phyloP scores from a whole-genome alignment of 2,329 filamentous ascomycete species.

The Teratosphaeria destructans region DNA sequence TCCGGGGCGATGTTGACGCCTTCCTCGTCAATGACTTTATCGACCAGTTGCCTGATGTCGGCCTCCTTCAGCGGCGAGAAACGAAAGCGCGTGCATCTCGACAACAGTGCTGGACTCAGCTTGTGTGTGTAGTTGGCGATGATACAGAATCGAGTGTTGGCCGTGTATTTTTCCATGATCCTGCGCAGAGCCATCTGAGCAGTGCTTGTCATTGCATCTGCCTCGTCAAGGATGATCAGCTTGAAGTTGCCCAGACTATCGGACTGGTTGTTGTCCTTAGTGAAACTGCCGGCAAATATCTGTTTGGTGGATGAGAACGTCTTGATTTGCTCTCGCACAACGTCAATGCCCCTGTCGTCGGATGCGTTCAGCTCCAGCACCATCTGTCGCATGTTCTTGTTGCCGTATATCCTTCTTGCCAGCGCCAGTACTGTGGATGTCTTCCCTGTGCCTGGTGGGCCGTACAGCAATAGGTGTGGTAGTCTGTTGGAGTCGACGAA shows the following conservation, averaged over 20 bases:
- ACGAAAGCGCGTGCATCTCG: constrained; percentile 85
- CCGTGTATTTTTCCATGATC: constrained; percentile 99
- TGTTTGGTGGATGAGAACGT: constrained; percentile 97
- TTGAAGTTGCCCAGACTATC: constrained; percentile 66
- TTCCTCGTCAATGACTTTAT: constrained; percentile 83
- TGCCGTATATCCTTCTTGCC: constrained; percentile 83
- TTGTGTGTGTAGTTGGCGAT: constrained; percentile 99
- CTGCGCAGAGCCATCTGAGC: constrained; percentile 93
- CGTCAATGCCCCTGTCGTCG: constrained; percentile 94
- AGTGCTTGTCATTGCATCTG: constrained; percentile 98
- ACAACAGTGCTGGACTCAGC: constrained; percentile 82
- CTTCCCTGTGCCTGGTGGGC: constrained; percentile 92
- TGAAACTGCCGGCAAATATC: constrained; percentile 57
- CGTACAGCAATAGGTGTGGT: constrained; percentile 92
- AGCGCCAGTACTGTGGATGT: constrained; percentile 93
- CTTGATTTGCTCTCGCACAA: constrained; percentile 98
- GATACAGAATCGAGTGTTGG: constrained; percentile 94
- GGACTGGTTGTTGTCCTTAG: constrained; percentile 17
- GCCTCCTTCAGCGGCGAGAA: constrained; percentile 86
- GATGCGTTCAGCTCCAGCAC: constrained; percentile 95
- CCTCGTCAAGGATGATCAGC: constrained; percentile 94
- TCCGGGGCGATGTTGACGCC: constrained; percentile 70
- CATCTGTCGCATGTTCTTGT: constrained; percentile 92
- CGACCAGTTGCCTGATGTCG: constrained; percentile 76
- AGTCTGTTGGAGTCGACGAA: constrained; percentile 91